Percentiles rank a stretch among this genome's conserved stretches.
phyloP scores from a whole-genome alignment of 371 early-diverging fungal genomes.

The Mucor circinelloides region DNA sequence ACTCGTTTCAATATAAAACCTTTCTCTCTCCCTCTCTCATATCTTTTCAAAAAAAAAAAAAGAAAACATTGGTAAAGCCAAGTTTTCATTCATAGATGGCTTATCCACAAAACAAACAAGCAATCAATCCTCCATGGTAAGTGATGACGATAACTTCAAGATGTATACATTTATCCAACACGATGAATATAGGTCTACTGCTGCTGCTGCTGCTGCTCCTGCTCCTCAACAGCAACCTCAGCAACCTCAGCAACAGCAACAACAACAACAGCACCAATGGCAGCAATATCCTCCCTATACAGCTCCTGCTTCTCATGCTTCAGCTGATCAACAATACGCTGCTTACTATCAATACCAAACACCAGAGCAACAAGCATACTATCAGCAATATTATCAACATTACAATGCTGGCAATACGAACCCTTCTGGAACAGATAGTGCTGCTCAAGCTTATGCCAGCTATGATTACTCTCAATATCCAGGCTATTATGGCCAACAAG shows the following conservation, averaged over 20 bases:
- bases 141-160: neutral
- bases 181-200: neutral
- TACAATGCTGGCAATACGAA: slow-evolving; percentile 3
- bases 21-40: slow-evolving; percentile 3
- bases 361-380: slow-evolving; percentile 32
- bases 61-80: neutral
- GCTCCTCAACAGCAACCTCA: slow-evolving; percentile 26
- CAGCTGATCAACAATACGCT: slow-evolving; percentile 25
- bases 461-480: slow-evolving; percentile 16
- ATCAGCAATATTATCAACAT: slow-evolving; percentile 36
- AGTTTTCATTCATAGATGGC: slow-evolving; percentile 12
- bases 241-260: slow-evolving; percentile 10
- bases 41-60: neutral
- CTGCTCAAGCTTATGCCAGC: neutral
- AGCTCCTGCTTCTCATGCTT: neutral
- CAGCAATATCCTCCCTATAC: slow-evolving; percentile 18
- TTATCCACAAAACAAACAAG: slow-evolving; percentile 27
- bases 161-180: neutral
- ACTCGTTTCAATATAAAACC: neutral
- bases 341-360: slow-evolving; percentile 27
- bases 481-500: slow-evolving; percentile 12
- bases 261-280: slow-evolving; percentile 22
- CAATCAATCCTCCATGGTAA: slow-evolving; percentile 30
- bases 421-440: slow-evolving; percentile 22
- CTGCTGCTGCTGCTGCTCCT: neutral